A percentile compares a stretch with the other conserved stretches of the same genome.
These are phyloP conservation scores for Lenwebbia sp. DNA, from an alignment of 345 rosid genomes.

Conservation along the genomic window DNA sequence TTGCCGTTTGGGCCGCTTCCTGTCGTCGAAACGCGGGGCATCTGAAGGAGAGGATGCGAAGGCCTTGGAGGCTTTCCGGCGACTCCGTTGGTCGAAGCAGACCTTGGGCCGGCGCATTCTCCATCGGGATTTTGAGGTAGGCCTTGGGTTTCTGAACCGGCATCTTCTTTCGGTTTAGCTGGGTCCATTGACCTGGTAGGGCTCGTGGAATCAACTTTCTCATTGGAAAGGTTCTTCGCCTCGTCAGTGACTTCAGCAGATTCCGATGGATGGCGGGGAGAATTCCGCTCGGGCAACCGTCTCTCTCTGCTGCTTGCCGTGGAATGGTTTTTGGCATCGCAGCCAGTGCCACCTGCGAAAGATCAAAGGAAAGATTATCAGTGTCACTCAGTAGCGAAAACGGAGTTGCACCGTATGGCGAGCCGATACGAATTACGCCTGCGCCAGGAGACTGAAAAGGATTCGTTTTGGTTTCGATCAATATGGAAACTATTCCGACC, in stretches of 20 bases:
- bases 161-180: neutral
- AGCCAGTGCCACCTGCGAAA: constrained; percentile 26
- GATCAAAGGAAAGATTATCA: neutral
- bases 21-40: constrained; percentile 63
- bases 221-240: neutral
- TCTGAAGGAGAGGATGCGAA: neutral
- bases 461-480: neutral
- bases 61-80: constrained; percentile 38
- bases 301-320: constrained; percentile 7
- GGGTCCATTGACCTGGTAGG: neutral
- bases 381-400: neutral
- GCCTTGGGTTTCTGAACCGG: neutral
- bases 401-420: neutral
- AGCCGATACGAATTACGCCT: neutral
- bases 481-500: neutral
- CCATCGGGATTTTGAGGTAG: neutral
- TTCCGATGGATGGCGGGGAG: neutral
- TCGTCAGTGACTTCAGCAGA: neutral
- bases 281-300: neutral
- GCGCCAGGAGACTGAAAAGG: neutral
- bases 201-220: neutral
- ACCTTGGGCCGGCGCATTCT: neutral
- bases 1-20: constrained; percentile 61
- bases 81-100: neutral
- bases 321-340: constrained; percentile 15